These are phyloP conservation scores for Acacia acuminata DNA, from an alignment of 306 rosid genomes.

Conservation along the genomic window DNA sequence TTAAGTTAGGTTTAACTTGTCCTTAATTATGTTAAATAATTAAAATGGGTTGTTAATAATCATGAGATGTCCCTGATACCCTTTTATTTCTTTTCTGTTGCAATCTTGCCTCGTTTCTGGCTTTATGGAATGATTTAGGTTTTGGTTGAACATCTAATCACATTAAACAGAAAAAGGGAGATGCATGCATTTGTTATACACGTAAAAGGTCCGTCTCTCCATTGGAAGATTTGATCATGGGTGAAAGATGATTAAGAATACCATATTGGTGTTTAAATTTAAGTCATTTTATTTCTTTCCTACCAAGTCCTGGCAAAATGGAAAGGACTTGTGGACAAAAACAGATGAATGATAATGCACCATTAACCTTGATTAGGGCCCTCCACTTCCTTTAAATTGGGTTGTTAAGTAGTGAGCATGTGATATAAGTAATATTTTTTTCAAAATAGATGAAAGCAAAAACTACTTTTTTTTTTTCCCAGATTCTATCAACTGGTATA, in stretches of 20 bases:
- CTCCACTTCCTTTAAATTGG: slow-evolving; percentile 28
- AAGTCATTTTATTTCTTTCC: background rate
- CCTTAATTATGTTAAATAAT: background rate
- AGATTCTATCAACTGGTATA: no score
- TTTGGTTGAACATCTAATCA: slow-evolving; percentile 11
- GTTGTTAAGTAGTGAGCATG: background rate
- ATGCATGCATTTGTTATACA: background rate
- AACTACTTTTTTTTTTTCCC: no score
- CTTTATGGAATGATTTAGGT: slow-evolving; percentile 10
- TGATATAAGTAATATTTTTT: background rate
- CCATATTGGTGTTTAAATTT: slow-evolving; percentile 13
- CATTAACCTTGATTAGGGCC: slow-evolving; percentile 10
- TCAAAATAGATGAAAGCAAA: background rate
- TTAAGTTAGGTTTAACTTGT: background rate
- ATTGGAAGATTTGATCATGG: background rate
- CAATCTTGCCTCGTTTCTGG: background rate
- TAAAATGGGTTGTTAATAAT: background rate
- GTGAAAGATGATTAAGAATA: slow-evolving; percentile 25
- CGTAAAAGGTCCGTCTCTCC: background rate
- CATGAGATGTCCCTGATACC: slow-evolving; percentile 8
- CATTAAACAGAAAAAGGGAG: slow-evolving; percentile 2
- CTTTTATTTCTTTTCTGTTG: background rate
- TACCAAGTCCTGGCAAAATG: slow-evolving; percentile 4
- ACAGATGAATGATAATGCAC: slow-evolving; percentile 41
- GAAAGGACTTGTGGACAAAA: slow-evolving; percentile 41